Percentiles rank a stretch among this genome's conserved stretches.
Conservation (phyloP, 139 green algal species). For the Coccomyxa sp. region DNA sequence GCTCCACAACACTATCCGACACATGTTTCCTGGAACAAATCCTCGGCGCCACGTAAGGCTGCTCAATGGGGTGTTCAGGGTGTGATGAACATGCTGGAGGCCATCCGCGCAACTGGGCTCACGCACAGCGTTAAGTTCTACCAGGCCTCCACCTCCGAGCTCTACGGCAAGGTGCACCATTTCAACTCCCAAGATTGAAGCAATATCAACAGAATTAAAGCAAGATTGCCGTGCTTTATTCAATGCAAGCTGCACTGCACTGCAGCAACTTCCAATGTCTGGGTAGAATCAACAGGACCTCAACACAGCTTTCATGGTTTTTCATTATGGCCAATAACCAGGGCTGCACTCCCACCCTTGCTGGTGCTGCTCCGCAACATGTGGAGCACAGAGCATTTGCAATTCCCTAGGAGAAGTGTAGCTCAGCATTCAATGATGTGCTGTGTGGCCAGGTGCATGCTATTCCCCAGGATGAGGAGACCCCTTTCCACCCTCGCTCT, state of each 20-base stretch:
- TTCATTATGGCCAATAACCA: too few relatives aligned
- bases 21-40: background rate
- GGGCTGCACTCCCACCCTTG: too few relatives aligned
- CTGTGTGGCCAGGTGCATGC: slow-evolving; percentile 71
- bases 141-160: slow-evolving; percentile 73
- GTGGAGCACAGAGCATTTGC: too few relatives aligned
- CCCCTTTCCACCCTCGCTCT: slow-evolving; percentile 69
- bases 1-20: background rate
- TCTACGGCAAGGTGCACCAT: slow-evolving; percentile 69
- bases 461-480: slow-evolving; percentile 64
- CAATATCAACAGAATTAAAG: too few relatives aligned
- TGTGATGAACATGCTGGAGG: slow-evolving; percentile 63
- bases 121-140: slow-evolving; percentile 54
- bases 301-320: too few relatives aligned
- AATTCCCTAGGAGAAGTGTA: slow-evolving; percentile 29
- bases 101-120: slow-evolving; percentile 41
- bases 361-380: too few relatives aligned
- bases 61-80: slow-evolving; percentile 18
- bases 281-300: too few relatives aligned
- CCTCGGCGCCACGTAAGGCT: background rate
- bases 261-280: too few relatives aligned
- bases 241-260: too few relatives aligned
- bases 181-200: too few relatives aligned
- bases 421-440: slow-evolving; percentile 74
- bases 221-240: too few relatives aligned